Base-by-base conservation (phyloP, 169 alveolate genomes). In the Plasmodium falciparum region DNA sequence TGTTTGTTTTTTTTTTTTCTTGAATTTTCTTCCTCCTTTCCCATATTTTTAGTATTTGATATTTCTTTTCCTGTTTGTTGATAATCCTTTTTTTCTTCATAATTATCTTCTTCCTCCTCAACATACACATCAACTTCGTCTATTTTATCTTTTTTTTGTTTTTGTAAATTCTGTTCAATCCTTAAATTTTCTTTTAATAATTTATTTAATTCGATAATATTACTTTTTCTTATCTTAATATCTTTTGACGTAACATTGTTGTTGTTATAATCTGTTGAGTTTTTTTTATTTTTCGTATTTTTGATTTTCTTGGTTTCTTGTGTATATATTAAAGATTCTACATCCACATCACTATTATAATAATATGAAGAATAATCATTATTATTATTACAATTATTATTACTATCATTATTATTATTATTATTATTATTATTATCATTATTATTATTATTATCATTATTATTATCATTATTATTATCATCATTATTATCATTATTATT, bases 181-280 rank as follows among this genome's bases (percentile, higher is more conserved):
- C 70, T 78, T 45, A 65, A 65, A 78, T 78, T 78, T 52, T 65
- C 78, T 26, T 78, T 54, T 0, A 50, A 22, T 45, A 76, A 29
- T 54, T 76, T 76, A 39, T 76, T 76, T 15, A 76, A 29, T 24
- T 76, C 89, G 1, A 50, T 9, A 9, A 63, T 76, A 43, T 76
- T 76, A 20, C 76, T 65, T 65, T 66, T 78, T 45, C 76, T 15
- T 15, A 65, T 65, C 66, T 78, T 78, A 39, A 65, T 49, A 24
- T 78, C 71, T 24, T 78, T 78, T 49, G 78, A 65, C 5, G 26
- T 59, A 7, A 3, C 17, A 59, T 50, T 78, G 24, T 13, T 50
- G 26, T 45, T 50, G 11, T 78, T 63, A 13, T 66, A 71, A 39
- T 59, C 66, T 33, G 12, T 29, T 39, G 8, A 2, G 11, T 26